Percentiles rank a stretch among this genome's conserved stretches.
Conservation (phyloP, 2,329 filamentous ascomycete species). For the Sporothrix mexicana region DNA sequence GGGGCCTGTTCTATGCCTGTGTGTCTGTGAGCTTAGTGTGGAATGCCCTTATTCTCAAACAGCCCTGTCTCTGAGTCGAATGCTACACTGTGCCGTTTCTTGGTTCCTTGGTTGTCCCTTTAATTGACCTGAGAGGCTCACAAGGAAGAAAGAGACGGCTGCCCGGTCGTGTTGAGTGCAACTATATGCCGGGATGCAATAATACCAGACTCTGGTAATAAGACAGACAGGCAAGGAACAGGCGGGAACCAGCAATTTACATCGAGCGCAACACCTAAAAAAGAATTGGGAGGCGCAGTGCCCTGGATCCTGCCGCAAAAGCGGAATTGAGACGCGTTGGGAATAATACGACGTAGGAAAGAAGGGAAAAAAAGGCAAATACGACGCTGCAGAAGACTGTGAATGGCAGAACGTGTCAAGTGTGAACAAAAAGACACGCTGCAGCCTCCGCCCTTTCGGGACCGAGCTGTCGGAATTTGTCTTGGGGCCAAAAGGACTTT, state of each 20-base stretch:
- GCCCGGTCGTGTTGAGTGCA: conserved; percentile 15
- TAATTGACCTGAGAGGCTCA: background rate
- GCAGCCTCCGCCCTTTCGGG: conserved; percentile 23
- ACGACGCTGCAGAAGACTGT: background rate
- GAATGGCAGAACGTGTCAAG: background rate
- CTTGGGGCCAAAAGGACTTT: background rate
- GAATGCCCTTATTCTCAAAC: too few relatives aligned
- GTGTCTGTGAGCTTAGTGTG: background rate
- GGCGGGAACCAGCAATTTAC: background rate
- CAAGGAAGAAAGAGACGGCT: background rate
- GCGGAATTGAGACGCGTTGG: conserved; percentile 11
- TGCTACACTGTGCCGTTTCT: background rate
- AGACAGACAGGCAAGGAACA: background rate
- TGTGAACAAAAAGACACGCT: background rate
- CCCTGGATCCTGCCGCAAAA: background rate
- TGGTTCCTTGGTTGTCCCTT: background rate
- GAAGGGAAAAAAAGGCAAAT: background rate
- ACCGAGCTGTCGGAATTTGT: conserved; percentile 31
- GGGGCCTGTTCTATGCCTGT: conserved; percentile 15
- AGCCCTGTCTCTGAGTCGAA: conserved; percentile 2
- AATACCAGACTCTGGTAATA: background rate
- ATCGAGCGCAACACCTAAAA: background rate
- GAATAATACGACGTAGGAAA: background rate
- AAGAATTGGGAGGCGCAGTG: conserved; percentile 19
- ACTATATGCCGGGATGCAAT: conserved; percentile 20